Percentiles rank a stretch among this genome's conserved stretches.
Evolutionary conservation across 257 asterid species (phyloP).

Genomic region (Solanum chaucha): DNA sequence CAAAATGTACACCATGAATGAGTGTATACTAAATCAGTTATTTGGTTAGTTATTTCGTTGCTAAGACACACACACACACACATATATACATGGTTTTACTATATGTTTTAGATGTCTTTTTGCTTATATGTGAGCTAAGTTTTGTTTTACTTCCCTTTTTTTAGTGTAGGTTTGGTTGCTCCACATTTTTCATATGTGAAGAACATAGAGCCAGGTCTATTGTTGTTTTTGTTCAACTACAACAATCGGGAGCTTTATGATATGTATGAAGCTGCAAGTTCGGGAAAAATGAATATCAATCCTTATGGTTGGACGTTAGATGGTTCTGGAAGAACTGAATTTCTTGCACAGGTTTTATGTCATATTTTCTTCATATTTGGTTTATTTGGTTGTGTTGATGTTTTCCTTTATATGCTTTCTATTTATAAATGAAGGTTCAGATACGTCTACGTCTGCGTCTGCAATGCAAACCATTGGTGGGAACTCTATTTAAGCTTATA

Average conservation of each 20-base stretch:
- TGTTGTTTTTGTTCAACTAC: constrained; percentile 70
- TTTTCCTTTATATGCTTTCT: constrained; percentile 1
- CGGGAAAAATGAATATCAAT: constrained; percentile 56
- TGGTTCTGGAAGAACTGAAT: constrained; percentile 56
- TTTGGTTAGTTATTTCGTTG: constrained; percentile 18
- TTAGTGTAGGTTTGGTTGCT: constrained; percentile 54
- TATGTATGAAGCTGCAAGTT: constrained; percentile 71
- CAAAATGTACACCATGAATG: constrained; percentile 19
- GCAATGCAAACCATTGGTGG: constrained; percentile 45
- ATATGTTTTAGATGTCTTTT: background rate
- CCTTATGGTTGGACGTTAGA: constrained; percentile 76
- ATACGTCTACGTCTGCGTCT: constrained; percentile 40
- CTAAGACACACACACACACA: too few species aligned
- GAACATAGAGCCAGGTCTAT: constrained; percentile 69
- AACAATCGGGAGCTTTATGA: constrained; percentile 55
- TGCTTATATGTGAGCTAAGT: background rate
- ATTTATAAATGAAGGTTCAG: constrained; percentile 37
- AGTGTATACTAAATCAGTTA: constrained; percentile 21
- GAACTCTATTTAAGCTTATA: constrained; percentile 50
- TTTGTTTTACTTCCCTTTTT: background rate
- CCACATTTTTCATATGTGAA: constrained; percentile 47
- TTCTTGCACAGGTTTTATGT: constrained; percentile 70
- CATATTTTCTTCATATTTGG: constrained; percentile 1
- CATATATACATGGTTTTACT: too few species aligned
- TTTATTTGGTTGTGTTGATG: background rate